Percentiles rank a stretch among this genome's conserved stretches.
phyloP scores from a whole-genome alignment of 192 early-diverging fungal species.

The Gaertneriomyces sp. region DNA sequence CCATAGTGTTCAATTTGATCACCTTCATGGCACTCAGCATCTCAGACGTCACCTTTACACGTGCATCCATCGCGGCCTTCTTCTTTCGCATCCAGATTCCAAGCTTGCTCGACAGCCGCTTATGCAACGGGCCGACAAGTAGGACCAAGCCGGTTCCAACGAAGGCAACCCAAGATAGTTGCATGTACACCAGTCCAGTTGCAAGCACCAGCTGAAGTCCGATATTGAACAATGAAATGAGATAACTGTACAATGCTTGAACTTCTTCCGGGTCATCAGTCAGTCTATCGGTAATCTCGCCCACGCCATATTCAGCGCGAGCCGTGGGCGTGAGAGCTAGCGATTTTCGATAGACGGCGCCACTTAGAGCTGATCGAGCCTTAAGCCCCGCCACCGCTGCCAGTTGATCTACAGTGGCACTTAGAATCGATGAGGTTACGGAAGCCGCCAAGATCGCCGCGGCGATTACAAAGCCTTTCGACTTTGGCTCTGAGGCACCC shows the following conservation, averaged over 20 bases:
- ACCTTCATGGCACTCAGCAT: constrained; percentile 75
- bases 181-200: not conserved
- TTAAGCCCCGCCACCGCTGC: too few relatives aligned
- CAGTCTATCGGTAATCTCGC: too few relatives aligned
- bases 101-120: constrained; percentile 17
- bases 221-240: too few relatives aligned
- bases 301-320: constrained; percentile 7
- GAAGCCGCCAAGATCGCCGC: too few relatives aligned
- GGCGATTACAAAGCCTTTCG: too few relatives aligned
- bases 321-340: constrained; percentile 25
- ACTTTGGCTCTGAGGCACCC: too few relatives aligned
- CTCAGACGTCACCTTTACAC: constrained; percentile 44
- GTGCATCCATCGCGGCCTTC: not conserved
- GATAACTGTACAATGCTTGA: too few relatives aligned
- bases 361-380: constrained; percentile 5
- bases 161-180: constrained; percentile 24
- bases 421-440: too few relatives aligned
- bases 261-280: too few relatives aligned
- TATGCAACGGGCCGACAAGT: constrained; percentile 29
- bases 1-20: constrained; percentile 88
- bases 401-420: too few relatives aligned
- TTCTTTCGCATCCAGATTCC: not conserved
- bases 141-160: constrained; percentile 33
- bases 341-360: constrained; percentile 33
- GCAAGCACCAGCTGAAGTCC: not conserved